These are phyloP conservation scores for Hortiboletus flavorubellus DNA, from an alignment of 768 basidiomycete genomes.

Conservation along the genomic window DNA sequence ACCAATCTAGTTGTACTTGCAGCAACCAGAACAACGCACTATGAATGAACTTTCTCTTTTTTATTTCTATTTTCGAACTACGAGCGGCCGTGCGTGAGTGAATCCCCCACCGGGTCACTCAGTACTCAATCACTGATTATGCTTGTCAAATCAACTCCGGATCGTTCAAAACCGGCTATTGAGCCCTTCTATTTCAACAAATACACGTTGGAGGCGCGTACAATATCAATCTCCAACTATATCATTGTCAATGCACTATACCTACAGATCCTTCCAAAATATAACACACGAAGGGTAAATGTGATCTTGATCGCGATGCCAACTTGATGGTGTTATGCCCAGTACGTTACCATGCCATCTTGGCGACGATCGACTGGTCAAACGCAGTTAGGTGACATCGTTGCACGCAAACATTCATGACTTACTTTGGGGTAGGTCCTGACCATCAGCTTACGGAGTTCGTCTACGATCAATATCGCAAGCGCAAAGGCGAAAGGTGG, in stretches of 20 bases:
- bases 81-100: too few relatives aligned
- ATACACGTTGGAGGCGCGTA: not conserved
- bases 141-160: too few relatives aligned
- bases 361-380: slow-evolving; percentile 35
- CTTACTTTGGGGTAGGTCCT: slow-evolving; percentile 41
- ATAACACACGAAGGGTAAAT: not conserved
- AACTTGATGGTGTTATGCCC: not conserved
- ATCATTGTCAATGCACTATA: not conserved
- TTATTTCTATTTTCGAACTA: too few relatives aligned
- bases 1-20: too few relatives aligned
- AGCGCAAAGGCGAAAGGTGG: slow-evolving; percentile 44
- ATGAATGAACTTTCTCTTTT: too few relatives aligned
- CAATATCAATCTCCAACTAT: not conserved
- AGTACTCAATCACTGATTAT: not conserved
- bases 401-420: not conserved
- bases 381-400: slow-evolving; percentile 7
- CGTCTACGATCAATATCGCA: slow-evolving; percentile 41
- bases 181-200: not conserved
- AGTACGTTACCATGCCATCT: slow-evolving; percentile 35
- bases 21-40: too few relatives aligned
- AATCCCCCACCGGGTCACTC: not conserved
- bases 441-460: slow-evolving; percentile 43
- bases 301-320: not conserved
- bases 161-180: too few relatives aligned
- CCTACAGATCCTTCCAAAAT: not conserved